These are phyloP conservation scores for Cronartium quercuum DNA, from an alignment of 1,284 basidiomycete species.

Conservation along the genomic window DNA sequence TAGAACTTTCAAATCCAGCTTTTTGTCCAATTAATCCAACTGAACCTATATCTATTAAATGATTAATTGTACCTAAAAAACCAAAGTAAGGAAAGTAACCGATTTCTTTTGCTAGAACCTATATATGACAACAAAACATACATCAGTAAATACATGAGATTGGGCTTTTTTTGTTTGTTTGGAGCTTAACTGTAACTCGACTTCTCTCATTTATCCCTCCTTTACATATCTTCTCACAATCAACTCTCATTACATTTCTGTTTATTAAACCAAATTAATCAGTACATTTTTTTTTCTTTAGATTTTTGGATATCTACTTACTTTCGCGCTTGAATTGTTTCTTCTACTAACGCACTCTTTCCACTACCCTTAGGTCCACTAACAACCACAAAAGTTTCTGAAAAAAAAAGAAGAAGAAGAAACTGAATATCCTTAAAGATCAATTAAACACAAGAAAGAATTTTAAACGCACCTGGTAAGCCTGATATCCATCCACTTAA, in stretches of 20 bases:
- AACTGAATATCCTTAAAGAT: background rate
- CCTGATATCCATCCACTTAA: slow-evolving; percentile 59
- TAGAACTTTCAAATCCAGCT: slow-evolving; percentile 75
- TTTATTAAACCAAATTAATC: background rate
- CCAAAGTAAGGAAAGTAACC: slow-evolving; percentile 82
- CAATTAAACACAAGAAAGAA: background rate
- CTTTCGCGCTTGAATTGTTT: slow-evolving; percentile 49
- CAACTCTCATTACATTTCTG: slow-evolving; percentile 69
- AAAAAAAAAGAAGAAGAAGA: slow-evolving; percentile 44
- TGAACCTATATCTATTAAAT: slow-evolving; percentile 82
- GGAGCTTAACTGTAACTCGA: slow-evolving; percentile 8
- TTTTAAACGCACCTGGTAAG: background rate
- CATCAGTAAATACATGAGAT: background rate
- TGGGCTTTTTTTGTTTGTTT: too few relatives aligned
- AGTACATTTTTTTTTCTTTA: slow-evolving; percentile 31
- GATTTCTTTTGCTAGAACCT: slow-evolving; percentile 41
- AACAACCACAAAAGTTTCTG: slow-evolving; percentile 59
- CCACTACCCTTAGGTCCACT: slow-evolving; percentile 89
- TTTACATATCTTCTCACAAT: slow-evolving; percentile 70
- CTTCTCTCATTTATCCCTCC: slow-evolving; percentile 59
- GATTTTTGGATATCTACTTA: slow-evolving; percentile 38
- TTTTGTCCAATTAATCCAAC: slow-evolving; percentile 93
- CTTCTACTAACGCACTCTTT: slow-evolving; percentile 66
- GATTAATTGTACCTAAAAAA: slow-evolving; percentile 76
- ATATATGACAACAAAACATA: background rate